Percentiles rank a stretch among this genome's conserved stretches.
These are phyloP conservation scores for Mrakia blollopis DNA, from an alignment of 768 basidiomycete species.

Conservation along the genomic window DNA sequence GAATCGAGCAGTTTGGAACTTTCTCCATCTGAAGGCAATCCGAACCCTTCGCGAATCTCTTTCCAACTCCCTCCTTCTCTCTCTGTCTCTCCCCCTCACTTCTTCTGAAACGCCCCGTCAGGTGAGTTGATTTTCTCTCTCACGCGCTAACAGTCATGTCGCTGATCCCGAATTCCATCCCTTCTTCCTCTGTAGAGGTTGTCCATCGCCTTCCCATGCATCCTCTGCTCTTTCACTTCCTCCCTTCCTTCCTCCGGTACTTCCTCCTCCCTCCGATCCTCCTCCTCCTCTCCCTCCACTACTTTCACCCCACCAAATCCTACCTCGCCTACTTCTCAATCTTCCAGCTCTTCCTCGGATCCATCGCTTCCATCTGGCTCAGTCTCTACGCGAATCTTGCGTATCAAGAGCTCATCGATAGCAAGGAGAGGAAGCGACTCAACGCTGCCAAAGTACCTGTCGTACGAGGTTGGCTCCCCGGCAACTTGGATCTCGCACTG, in stretches of 20 bases:
- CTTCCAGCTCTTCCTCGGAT: neutral
- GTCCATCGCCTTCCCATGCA: neutral
- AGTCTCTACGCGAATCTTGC: constrained; percentile 9
- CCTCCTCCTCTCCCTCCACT: constrained; percentile 5
- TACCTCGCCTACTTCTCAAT: neutral
- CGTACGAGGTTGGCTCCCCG: constrained; percentile 48
- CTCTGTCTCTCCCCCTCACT: neutral
- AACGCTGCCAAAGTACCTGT: constrained; percentile 10
- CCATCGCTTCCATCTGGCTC: neutral
- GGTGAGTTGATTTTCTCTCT: no score
- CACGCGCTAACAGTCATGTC: neutral
- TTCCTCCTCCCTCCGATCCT: neutral
- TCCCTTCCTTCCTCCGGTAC: constrained; percentile 9
- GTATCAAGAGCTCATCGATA: constrained; percentile 1
- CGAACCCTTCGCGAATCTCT: neutral
- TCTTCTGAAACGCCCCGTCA: neutral
- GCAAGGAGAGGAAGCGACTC: neutral
- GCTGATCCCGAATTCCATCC: constrained; percentile 1
- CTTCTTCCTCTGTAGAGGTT: neutral
- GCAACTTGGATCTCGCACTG: constrained; percentile 67
- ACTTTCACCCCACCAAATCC: neutral
- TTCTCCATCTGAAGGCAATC: no score
- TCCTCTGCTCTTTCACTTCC: neutral
- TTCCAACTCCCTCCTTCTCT: neutral
- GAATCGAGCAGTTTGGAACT: no score